phyloP scores from a whole-genome alignment of 345 rosid species.

The Syzygium oleosum region DNA sequence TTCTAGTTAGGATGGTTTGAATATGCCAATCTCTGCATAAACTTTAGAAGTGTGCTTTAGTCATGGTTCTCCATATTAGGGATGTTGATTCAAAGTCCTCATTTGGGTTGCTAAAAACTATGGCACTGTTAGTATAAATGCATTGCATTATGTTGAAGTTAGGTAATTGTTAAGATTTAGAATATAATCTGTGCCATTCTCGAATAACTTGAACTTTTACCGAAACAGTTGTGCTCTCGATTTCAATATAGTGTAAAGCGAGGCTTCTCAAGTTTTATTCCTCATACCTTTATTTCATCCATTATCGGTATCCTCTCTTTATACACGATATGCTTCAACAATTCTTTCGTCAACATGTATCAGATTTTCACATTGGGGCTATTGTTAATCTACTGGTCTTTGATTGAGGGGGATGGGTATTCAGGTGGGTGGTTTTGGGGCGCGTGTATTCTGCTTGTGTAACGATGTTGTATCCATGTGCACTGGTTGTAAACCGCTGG shows the following conservation, averaged over 20 bases:
- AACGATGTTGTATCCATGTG: background rate
- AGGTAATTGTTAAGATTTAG: background rate
- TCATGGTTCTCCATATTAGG: background rate
- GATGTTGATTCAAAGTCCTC: background rate
- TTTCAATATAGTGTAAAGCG: background rate
- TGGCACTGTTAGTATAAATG: background rate
- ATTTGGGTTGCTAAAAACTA: background rate
- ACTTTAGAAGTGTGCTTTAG: background rate
- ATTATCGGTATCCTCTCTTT: background rate
- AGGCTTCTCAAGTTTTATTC: background rate
- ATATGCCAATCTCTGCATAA: background rate
- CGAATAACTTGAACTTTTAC: background rate
- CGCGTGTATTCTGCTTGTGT: background rate
- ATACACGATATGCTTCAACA: background rate
- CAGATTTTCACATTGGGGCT: background rate
- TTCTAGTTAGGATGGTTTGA: slow-evolving; percentile 1
- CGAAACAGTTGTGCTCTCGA: background rate
- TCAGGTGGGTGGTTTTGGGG: background rate
- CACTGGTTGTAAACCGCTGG: background rate
- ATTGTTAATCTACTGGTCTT: background rate
- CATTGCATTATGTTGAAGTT: background rate
- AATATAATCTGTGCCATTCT: background rate
- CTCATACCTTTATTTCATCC: background rate
- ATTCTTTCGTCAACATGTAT: background rate
- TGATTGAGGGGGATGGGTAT: background rate